Base-by-base conservation (phyloP, 2,329 filamentous ascomycete genomes). In the Rutstroemia sp. region DNA sequence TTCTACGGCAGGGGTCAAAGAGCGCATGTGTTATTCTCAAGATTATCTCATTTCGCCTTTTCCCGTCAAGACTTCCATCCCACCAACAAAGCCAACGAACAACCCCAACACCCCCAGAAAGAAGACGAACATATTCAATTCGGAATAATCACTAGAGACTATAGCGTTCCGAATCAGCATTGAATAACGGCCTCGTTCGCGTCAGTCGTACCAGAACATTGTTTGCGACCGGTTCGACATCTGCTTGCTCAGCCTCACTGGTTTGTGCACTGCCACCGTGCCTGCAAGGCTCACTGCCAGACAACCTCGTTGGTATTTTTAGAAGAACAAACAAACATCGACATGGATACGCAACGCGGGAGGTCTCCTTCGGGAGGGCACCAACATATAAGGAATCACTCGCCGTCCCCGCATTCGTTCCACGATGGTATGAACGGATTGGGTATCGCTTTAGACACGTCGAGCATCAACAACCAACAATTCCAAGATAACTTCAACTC, bases 321-420 rank as follows among this genome's bases (percentile, higher is more conserved):
- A 67, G 42, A 67, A 67, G 59, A 73, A 69, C 67, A 72, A 55
- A 62, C 60, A 65, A 61, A 66, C 67, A 65, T 58, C 56, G 54
- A 56, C 58, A 80, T 81, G 78, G 78, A 82, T 73, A 74, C 77
- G 70, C 76, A 78, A 68, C 75, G 80, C 69, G 81, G 81, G 69
- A 82, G 82, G 68, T 86, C 83, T 64, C 80, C 78, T 63, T 85
- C 84, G 67, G 75, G 76, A 68, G 76, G 77, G 61, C 77, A 80
- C 67, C 78, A 78, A 64, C 69, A 65, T 69, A 70, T 75, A 75
- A 78, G 83, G 84, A 79, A 75, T 63, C 83, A 82, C 71, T 86
- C 84, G 65, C 81, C 83, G 65, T 82, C 82, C 25, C 68, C 80
- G 79, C 70, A 78, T 70, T 66, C 71, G 72, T 71, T 76, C 76